These are phyloP conservation scores for Saccharomyces hybrid DNA, from an alignment of 1,139 yeast species.

Conservation along the genomic window DNA sequence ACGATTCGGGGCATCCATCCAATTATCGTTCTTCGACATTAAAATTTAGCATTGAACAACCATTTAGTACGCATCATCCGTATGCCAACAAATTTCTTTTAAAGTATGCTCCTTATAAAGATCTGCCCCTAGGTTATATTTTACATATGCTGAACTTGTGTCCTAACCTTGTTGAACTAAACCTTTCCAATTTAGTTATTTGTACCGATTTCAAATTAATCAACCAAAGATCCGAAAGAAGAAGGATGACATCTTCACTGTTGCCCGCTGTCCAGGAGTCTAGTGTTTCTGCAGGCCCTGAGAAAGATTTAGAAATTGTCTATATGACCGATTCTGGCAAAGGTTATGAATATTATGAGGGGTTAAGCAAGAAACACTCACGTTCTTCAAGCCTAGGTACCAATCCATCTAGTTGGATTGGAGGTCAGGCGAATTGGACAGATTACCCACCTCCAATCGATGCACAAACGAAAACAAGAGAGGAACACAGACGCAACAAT, in stretches of 20 bases:
- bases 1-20: neutral
- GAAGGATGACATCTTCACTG: slow-evolving; percentile 14
- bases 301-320: slow-evolving; percentile 16
- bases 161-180: slow-evolving; percentile 43
- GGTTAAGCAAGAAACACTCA: slow-evolving; percentile 2
- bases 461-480: slow-evolving; percentile 15
- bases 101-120: slow-evolving; percentile 52
- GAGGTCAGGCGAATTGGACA: slow-evolving; percentile 5
- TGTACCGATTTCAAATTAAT: slow-evolving; percentile 51
- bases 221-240: slow-evolving; percentile 9
- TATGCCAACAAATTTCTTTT: slow-evolving; percentile 47
- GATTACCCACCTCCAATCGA: slow-evolving; percentile 23
- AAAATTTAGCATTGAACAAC: slow-evolving; percentile 6
- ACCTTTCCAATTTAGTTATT: slow-evolving; percentile 48
- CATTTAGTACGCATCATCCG: slow-evolving; percentile 41
- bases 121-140: slow-evolving; percentile 61
- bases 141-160: slow-evolving; percentile 54
- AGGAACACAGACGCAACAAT: slow-evolving; percentile 11
- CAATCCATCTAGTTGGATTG: slow-evolving; percentile 10
- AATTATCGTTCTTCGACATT: neutral
- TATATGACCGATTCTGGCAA: slow-evolving; percentile 28
- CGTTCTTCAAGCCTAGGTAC: slow-evolving; percentile 6
- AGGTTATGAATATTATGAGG: slow-evolving; percentile 19
- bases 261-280: slow-evolving; percentile 18
- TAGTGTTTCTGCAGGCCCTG: slow-evolving; percentile 9